Evolutionary conservation across 2,329 filamentous ascomycete species (phyloP), one percentile per base, ranked within the genome.

Genomic region (Leptodontidium sp.): DNA sequence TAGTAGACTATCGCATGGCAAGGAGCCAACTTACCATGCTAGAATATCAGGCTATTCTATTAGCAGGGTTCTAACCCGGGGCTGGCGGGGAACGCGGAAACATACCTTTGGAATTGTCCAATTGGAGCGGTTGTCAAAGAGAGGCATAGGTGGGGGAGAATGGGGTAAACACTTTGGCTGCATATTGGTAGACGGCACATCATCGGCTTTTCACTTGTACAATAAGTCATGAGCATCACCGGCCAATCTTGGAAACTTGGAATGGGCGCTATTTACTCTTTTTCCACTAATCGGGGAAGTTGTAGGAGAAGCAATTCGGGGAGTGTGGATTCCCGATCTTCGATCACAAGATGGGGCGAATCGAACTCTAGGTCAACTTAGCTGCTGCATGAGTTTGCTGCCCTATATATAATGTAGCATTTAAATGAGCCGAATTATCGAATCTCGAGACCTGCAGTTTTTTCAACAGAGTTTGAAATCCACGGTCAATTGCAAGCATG

Each of bases 201-300:
- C 55, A 14, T 24, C 55, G 35, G 55, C 5, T 24, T 7, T 8
- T 14, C 5, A 26, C n/a, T 24, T 21, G n/a, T 49, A 12, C 4
- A 6, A n/a, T 17, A 21, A 26, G 12, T 24, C 47, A 50, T 26
- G 21, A 8, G 6, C 35, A 15, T 9, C 35, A 21, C 29, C 29
- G 29, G 55, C 1, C n/a, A 7, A 2, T 40, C 32, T 38, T 58
- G 55, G n/a, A 24, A 40, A 24, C 35, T 58, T 43, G 55, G 55
- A 12, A 24, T 15, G 35, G 12, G 9, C 55, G 6, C n/a, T 58
- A 40, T 38, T 11, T 3, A 26, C 11, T 8, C n/a, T 24, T 58
- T 57, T 35, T 58, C 55, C 55, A 58, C 55, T 58, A 40, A 40
- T 58, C 55, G 35, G 55, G 9, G 55, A 58, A 43, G 3, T 35